Percentiles rank a stretch among this genome's conserved stretches.
Evolutionary conservation across 1,284 basidiomycete genomes (phyloP).

Genomic region (Boletus sp.): DNA sequence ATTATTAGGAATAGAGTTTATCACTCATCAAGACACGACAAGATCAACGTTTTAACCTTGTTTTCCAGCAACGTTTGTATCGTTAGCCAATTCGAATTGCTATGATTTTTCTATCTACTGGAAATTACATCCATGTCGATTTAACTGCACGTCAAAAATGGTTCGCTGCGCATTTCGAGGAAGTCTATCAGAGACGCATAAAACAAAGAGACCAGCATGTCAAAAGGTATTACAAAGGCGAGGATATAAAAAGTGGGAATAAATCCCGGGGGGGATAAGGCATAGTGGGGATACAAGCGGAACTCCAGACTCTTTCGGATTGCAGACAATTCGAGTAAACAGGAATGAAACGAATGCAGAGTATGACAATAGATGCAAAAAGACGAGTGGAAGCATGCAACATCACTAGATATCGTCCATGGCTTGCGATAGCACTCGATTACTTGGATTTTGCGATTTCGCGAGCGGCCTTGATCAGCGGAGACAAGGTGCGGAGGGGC

Average conservation of each 20-base stretch:
- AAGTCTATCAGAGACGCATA: slow-evolving; percentile 26
- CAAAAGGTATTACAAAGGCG: slow-evolving; percentile 30
- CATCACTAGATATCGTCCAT: slow-evolving; percentile 13
- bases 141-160: slow-evolving; percentile 12
- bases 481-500: slow-evolving; percentile 81
- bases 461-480: slow-evolving; percentile 90
- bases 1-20: slow-evolving; percentile 29
- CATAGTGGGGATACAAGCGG: slow-evolving; percentile 16
- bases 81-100: slow-evolving; percentile 3
- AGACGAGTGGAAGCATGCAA: neutral
- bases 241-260: slow-evolving; percentile 26
- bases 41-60: neutral
- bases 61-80: slow-evolving; percentile 2
- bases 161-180: slow-evolving; percentile 20
- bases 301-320: slow-evolving; percentile 14
- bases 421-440: slow-evolving; percentile 1
- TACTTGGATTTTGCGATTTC: slow-evolving; percentile 75
- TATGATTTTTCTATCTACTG: slow-evolving; percentile 12
- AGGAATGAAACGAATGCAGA: slow-evolving; percentile 20
- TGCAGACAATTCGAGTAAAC: slow-evolving; percentile 15
- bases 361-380: slow-evolving; percentile 16
- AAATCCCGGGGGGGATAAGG: slow-evolving; percentile 12
- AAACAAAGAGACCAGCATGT: slow-evolving; percentile 18
- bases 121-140: slow-evolving; percentile 15
- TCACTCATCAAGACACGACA: neutral